Base-by-base conservation (phyloP, 352 stramenopile species). In the Blastocystis sp. region DNA sequence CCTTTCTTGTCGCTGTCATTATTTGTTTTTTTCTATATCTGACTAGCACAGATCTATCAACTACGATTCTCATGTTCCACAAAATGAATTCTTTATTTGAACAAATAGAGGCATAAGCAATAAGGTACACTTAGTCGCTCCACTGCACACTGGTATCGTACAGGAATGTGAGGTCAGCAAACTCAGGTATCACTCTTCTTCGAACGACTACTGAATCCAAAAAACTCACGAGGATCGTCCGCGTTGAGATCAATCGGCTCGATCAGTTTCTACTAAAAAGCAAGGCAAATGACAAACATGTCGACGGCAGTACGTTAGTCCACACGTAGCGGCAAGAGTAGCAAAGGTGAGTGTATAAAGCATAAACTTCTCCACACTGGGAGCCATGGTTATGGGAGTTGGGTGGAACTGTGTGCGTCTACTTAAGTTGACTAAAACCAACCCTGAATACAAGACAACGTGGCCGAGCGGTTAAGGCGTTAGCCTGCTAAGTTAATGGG, bases 401-500 rank as follows among this genome's bases (percentile, higher is more conserved):
- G 56, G n/a, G 29, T 23, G 29, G 23, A 47, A 13, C 23, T 26
- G 37, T 39, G 23, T 23, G 63, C 45, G 15, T 50, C 45, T 13
- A 77, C 37, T 23, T 61, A 77, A 29, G 66, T 23, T 39, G 7
- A 59, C 20, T 59, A 77, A n/a, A 53, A 0, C 23, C 20, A 53
- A 6, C 23, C 5, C 37, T 39, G 8, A 0, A 34, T 34, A 34
- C 29, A 56, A 77, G 66, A 77, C 66, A 77, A 77, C 66, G 66
- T 77, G 66, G 66, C 66, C 66, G 66, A 77, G 66, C 56, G 66
- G 66, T 77, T 77, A 77, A 77, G 66, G 66, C 66, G 66, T 77
- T 77, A 77, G 66, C 66, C 66, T 77, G 66, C 66, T 77, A 77
- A 77, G 66, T 77, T 77, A 23, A 77, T 77, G 66, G 66, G 66